A percentile compares a stretch with the other conserved stretches of the same genome.
Conservation (phyloP, 495 filamentous ascomycete genomes). For the Talaromyces borbonicus region DNA sequence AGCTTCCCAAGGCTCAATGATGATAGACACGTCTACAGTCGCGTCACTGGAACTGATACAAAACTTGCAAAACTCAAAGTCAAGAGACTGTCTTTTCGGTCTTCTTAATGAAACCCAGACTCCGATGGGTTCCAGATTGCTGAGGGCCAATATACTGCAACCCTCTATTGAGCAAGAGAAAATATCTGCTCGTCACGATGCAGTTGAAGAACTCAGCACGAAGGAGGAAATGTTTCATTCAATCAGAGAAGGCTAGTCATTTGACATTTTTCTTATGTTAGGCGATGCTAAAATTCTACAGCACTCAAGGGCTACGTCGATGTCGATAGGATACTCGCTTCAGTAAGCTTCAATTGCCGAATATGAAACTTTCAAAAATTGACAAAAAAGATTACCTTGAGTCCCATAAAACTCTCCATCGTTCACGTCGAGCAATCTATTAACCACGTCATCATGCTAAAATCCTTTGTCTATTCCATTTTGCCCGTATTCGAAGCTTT, state of each 20-base stretch:
- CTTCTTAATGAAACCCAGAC: slow-evolving; percentile 77
- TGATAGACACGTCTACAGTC: slow-evolving; percentile 82
- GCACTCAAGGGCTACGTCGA: slow-evolving; percentile 64
- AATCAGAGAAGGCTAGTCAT: slow-evolving; percentile 49
- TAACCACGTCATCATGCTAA: slow-evolving; percentile 82
- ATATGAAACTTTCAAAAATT: not conserved
- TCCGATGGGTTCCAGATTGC: slow-evolving; percentile 74
- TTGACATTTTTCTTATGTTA: not conserved
- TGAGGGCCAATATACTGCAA: slow-evolving; percentile 77
- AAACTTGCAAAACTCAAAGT: slow-evolving; percentile 67
- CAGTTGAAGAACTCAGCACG: slow-evolving; percentile 70
- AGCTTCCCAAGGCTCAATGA: slow-evolving; percentile 88
- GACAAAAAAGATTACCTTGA: slow-evolving; percentile 49
- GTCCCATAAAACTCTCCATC: slow-evolving; percentile 55
- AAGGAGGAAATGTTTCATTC: slow-evolving; percentile 84
- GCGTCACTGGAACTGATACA: slow-evolving; percentile 81
- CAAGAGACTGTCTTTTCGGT: slow-evolving; percentile 70
- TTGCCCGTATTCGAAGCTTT: slow-evolving; percentile 60
- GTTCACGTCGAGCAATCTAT: slow-evolving; percentile 66
- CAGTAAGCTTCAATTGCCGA: slow-evolving; percentile 19
- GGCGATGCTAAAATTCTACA: slow-evolving; percentile 17
- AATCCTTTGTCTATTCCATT: slow-evolving; percentile 63
- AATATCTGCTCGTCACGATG: slow-evolving; percentile 62
- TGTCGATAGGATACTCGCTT: slow-evolving; percentile 29
- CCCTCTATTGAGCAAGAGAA: slow-evolving; percentile 65